Conservation (phyloP, 768 basidiomycete genomes). For the Amanita rimosa region DNA sequence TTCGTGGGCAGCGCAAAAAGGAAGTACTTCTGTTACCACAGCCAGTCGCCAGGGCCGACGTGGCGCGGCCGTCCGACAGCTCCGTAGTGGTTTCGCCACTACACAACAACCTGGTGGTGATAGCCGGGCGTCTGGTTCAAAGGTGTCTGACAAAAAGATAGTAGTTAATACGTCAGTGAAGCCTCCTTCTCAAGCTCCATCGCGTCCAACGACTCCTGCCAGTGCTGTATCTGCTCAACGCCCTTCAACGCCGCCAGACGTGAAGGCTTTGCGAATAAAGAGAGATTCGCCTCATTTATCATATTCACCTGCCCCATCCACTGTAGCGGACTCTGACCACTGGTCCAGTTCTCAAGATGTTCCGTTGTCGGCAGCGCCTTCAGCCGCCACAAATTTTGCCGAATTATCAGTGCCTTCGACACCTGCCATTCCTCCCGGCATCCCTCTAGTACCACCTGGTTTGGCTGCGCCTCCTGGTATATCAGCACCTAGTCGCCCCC, state of each 20-base stretch:
- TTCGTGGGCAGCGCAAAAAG: constrained; percentile 45
- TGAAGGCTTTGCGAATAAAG: constrained; percentile 25
- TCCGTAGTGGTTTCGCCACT: constrained; percentile 24
- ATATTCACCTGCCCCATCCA: constrained; percentile 37
- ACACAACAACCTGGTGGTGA: constrained; percentile 19
- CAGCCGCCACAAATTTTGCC: constrained; percentile 20
- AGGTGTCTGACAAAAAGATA: constrained; percentile 34
- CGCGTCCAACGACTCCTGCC: constrained; percentile 11
- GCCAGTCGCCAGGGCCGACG: constrained; percentile 29
- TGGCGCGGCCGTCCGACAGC: constrained; percentile 31
- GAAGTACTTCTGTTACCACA: constrained; percentile 10
- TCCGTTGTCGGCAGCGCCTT: constrained; percentile 12
- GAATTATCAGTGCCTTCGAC: constrained; percentile 21
- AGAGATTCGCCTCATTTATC: constrained; percentile 22
- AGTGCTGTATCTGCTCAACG: constrained; percentile 12
- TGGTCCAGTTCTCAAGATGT: constrained; percentile 36
- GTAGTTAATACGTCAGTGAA: constrained; percentile 19
- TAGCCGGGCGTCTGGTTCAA: constrained; percentile 19
- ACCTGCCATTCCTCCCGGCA: constrained; percentile 30
- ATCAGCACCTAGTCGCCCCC: constrained; percentile 38
- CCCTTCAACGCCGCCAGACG: constrained; percentile 32
- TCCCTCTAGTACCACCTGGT: constrained; percentile 36
- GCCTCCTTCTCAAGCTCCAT: constrained; percentile 39
- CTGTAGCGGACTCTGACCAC: constrained; percentile 37
- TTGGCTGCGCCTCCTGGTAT: constrained; percentile 55